Base-by-base conservation (phyloP, 2,329 filamentous ascomycete species). In the Cercospora sp. region DNA sequence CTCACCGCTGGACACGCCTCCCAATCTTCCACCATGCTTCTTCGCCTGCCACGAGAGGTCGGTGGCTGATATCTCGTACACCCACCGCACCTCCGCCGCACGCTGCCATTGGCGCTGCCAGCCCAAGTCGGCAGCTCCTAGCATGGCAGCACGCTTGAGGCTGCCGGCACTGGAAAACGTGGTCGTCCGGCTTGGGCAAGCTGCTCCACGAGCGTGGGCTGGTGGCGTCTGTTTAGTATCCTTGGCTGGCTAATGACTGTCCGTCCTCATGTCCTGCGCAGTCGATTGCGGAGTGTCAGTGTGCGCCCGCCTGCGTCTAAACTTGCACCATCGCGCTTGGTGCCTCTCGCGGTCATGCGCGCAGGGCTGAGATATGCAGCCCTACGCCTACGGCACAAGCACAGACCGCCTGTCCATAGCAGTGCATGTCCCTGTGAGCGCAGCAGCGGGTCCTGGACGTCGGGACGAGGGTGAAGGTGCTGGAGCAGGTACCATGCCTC, bases 401-500 rank as follows among this genome's bases (percentile, higher is more conserved):
- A 64, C 62, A 45, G 62, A 64, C 62, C 62, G 62, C 62, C 9
- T 26, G 36, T 58, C 23, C 31, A 64, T 45, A 40, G 62, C 62
- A 64, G 48, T 64, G 62, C 62, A 58, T 57, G 48, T 58, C 62
- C 62, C 62, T 64, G 62, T 45, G 51, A 58, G 51, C 62, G 62
- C 31, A 57, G 51, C 48, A 64, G 62, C 55, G 62, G 62, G 36
- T 53, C 51, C 61, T n/a, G 51, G 62, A 16, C 2, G 18, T 20
- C 33, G 62, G 62, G 55, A 53, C 23, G 51, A 57, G 51, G 65
- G 60, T 60, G 55, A 59, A 42, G 60, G 30, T 59, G 53, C 51
- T 67, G 51, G 59, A 67, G 65, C 51, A 68, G 62, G 48, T 64
- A 63, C 60, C 55, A 68, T 68, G 61, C 66, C 23, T 60, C 28